phyloP scores from a whole-genome alignment of 768 basidiomycete genomes.

The Cystobasidium onofrii region DNA sequence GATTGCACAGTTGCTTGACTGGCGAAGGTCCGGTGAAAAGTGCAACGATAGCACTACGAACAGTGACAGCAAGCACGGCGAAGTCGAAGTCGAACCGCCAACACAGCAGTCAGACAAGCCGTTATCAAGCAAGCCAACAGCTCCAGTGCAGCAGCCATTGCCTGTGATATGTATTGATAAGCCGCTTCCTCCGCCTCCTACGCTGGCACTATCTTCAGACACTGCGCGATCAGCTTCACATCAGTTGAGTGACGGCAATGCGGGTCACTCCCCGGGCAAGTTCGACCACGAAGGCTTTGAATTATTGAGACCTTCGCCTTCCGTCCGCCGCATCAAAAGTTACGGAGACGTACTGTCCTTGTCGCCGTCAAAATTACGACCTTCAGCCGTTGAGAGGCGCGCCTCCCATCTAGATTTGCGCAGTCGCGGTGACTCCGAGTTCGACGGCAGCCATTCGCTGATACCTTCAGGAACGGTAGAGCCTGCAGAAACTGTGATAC shows the following conservation, averaged over 20 bases:
- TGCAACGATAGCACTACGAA: background rate
- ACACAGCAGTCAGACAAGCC: background rate
- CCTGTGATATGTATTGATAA: background rate
- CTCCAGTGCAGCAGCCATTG: background rate
- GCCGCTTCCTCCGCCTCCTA: background rate
- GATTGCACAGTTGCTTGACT: too few species aligned
- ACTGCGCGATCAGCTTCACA: background rate
- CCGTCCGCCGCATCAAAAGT: slow-evolving; percentile 9
- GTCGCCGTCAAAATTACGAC: background rate
- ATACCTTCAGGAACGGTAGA: too few species aligned
- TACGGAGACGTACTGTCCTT: background rate
- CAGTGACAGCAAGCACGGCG: background rate
- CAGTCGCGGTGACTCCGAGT: background rate
- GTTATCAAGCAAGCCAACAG: background rate
- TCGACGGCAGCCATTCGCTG: background rate
- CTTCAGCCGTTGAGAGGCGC: background rate
- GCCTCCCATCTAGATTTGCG: background rate
- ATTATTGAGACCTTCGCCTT: background rate
- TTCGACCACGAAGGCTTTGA: background rate
- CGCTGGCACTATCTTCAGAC: background rate
- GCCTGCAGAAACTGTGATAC: background rate
- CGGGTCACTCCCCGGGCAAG: background rate
- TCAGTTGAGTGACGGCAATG: background rate
- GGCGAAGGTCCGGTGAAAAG: background rate
- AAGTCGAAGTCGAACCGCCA: too few species aligned